Percentiles rank a stretch among this genome's conserved stretches.
These are phyloP conservation scores for Plectranthus barbatus DNA, from an alignment of 257 asterid genomes.

Conservation along the genomic window DNA sequence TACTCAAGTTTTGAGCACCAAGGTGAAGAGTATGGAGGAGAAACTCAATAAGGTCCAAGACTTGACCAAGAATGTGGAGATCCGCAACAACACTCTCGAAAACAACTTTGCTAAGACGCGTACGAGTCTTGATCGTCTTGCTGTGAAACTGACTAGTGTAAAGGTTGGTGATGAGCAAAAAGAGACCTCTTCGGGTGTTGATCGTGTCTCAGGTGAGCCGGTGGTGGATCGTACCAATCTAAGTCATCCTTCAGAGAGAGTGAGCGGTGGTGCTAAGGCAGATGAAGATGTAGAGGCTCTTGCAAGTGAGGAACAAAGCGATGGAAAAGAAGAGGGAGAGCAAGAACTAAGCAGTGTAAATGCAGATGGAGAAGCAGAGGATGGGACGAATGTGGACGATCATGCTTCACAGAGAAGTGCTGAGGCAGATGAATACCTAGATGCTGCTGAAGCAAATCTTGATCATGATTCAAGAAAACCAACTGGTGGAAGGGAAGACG, in stretches of 20 bases:
- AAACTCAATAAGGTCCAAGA: conserved; percentile 35
- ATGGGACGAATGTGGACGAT: conserved; percentile 25
- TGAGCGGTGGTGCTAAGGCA: too few species aligned
- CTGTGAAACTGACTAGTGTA: conserved; percentile 25
- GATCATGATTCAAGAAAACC: conserved; percentile 20
- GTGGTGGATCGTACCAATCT: too few species aligned
- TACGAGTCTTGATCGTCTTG: conserved; percentile 25
- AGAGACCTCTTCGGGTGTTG: too few species aligned
- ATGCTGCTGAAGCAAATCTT: conserved; percentile 14
- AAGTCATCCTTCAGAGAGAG: too few species aligned
- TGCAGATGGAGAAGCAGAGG: neutral
- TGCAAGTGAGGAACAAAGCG: conserved; percentile 13
- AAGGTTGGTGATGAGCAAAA: conserved; percentile 41
- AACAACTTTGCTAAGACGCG: conserved; percentile 33
- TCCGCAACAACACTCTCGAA: conserved; percentile 25
- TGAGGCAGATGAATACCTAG: conserved; percentile 33
- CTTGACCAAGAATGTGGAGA: conserved; percentile 39
- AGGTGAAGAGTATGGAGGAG: conserved; percentile 35
- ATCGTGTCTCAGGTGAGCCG: too few species aligned
- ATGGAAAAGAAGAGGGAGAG: too few species aligned
- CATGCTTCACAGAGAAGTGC: conserved; percentile 5
- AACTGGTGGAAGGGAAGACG: neutral
- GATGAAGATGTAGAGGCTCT: neutral
- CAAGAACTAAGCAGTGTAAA: conserved; percentile 2
- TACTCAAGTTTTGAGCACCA: conserved; percentile 1